These are phyloP conservation scores for Talaromyces piceae DNA, from an alignment of 2,329 filamentous ascomycete species.

Conservation along the genomic window DNA sequence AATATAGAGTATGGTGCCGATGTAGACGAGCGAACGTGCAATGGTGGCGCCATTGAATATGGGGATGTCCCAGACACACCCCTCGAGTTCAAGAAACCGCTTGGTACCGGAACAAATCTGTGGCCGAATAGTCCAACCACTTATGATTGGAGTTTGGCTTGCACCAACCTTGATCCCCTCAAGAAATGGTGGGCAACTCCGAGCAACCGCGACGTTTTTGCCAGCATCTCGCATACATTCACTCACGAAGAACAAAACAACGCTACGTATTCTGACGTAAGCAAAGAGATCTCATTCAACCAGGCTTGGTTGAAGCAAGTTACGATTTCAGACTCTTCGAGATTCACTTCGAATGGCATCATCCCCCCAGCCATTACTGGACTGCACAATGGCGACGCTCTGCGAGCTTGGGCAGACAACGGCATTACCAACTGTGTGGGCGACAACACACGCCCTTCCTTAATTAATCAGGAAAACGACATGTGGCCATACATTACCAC, in stretches of 20 bases:
- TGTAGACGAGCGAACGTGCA: conserved; percentile 17
- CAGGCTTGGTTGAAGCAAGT: conserved; percentile 51
- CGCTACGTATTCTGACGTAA: conserved; percentile 51
- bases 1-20: conserved; percentile 33
- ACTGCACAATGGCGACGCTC: conserved; percentile 56
- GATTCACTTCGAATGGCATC: conserved; percentile 48
- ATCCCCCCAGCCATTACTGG: conserved; percentile 59
- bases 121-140: conserved; percentile 41
- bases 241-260: conserved; percentile 54
- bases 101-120: conserved; percentile 43
- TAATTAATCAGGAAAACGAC: conserved; percentile 46
- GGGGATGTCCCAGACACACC: conserved; percentile 39
- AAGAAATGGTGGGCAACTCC: conserved; percentile 48
- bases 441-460: conserved; percentile 52
- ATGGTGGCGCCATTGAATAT: conserved; percentile 39
- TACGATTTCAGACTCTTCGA: conserved; percentile 40
- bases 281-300: conserved; percentile 55
- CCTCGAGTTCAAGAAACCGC: conserved; percentile 44
- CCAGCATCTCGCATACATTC: conserved; percentile 57
- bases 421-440: conserved; percentile 56
- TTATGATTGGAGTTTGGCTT: conserved; percentile 45
- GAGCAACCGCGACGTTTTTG: conserved; percentile 47
- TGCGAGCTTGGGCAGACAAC: conserved; percentile 52
- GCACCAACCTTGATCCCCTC: conserved; percentile 45
- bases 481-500: conserved; percentile 52